Evolutionary conservation across 108 stramenopile genomes (phyloP).

Genomic region (Cyclotella sp.): DNA sequence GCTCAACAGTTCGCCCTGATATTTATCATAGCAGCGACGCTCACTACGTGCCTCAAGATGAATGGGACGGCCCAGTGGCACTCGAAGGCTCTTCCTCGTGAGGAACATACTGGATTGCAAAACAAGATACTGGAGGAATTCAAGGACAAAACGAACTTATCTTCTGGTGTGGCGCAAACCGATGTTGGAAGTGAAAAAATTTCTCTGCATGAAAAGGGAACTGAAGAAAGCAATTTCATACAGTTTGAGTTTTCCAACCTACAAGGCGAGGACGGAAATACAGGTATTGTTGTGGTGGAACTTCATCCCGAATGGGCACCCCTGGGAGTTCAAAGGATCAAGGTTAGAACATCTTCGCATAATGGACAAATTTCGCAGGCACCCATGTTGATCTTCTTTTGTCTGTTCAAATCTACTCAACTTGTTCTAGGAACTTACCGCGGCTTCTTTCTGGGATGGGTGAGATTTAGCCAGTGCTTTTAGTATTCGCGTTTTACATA

Average conservation of each 20-base stretch:
- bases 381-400: background rate
- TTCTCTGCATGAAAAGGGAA: background rate
- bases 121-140: background rate
- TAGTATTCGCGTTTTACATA: background rate
- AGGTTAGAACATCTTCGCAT: conserved; percentile 8
- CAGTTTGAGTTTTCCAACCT: conserved; percentile 55
- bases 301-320: conserved; percentile 37
- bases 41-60: conserved; percentile 10
- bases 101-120: conserved; percentile 17
- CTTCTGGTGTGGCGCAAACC: background rate
- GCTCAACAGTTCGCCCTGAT: conserved; percentile 11
- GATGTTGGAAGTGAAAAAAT: background rate
- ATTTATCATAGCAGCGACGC: conserved; percentile 11
- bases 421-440: conserved; percentile 2
- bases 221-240: conserved; percentile 40
- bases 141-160: background rate
- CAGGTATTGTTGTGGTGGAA: conserved; percentile 44
- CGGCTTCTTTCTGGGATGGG: conserved; percentile 33
- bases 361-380: no score
- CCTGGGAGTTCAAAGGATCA: conserved; percentile 23
- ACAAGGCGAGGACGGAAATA: conserved; percentile 35
- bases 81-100: conserved; percentile 24
- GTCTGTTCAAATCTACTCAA: background rate
- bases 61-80: conserved; percentile 26
- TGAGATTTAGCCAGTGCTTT: conserved; percentile 9